Evolutionary conservation across 306 rosid species (phyloP), one percentile per base, ranked within the genome.

Genomic region (Biancaea sappan): DNA sequence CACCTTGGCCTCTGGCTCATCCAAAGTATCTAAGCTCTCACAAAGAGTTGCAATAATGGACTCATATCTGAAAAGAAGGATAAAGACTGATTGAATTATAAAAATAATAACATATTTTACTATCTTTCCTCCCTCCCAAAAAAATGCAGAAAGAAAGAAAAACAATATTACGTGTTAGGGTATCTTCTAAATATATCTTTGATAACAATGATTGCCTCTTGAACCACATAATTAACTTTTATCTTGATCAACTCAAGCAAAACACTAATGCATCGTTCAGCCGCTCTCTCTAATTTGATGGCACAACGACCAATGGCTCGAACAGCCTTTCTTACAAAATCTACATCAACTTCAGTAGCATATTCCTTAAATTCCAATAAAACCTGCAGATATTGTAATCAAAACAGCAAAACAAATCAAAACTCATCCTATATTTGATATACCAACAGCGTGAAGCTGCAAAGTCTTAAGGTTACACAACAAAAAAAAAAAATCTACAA

Each of bases 261-360:
- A 77, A 95, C 99, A 72, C 98, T 95, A 67, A 95, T 92, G 88
- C 99, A 95, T 79, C 99, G 85, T 84, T 95, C 99, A 84, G 99
- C 99, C 19, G 99, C 99, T 84, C 99, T 85, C 83, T 94, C 98
- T 80, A 94, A 81, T 82, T 94, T 94, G 83, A 94, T 94, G 84
- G 98, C 98, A 85, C 98, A 94, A 66, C 98, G 96, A 73, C 98
- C 98, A 86, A 94, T 94, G 72, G 98, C 98, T 72, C 98, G 98
- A 66, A 94, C 98, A 66, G 98, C 98, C 73, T 91, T 94, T 77
- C 98, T 84, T 62, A 94, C 98, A 87, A 94, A 94, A 74, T 94
- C 98, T 38, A 94, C 98, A 77, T 94, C 98, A 21, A 94, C 98
- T 89, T 94, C 98, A 15, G 98, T 94, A 58, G 98, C 98, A 87